A percentile compares a stretch with the other conserved stretches of the same genome.
These are phyloP conservation scores for Camellia oleifera DNA, from an alignment of 179 eudicot genomes.

Conservation along the genomic window DNA sequence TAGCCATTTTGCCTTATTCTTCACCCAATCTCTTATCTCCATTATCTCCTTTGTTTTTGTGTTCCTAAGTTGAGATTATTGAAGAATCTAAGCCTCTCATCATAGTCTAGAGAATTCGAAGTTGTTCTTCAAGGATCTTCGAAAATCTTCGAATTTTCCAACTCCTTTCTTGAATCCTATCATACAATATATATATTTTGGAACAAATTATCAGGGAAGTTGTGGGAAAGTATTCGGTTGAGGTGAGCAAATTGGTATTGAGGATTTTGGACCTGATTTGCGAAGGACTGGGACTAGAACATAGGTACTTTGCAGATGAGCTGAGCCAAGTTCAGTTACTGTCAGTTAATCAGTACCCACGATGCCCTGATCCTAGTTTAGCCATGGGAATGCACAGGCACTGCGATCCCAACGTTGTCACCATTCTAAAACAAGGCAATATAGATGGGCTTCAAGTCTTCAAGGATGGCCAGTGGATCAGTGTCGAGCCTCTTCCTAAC, in stretches of 20 bases:
- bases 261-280: slow-evolving; percentile 52
- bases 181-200: background rate
- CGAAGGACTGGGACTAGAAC: slow-evolving; percentile 60
- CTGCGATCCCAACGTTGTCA: slow-evolving; percentile 57
- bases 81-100: too few species aligned
- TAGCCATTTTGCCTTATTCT: too few species aligned
- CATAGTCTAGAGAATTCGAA: too few species aligned
- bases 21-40: too few species aligned
- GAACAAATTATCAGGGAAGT: slow-evolving; percentile 32
- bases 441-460: slow-evolving; percentile 33
- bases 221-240: slow-evolving; percentile 41
- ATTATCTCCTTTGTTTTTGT: too few species aligned
- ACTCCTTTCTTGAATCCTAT: too few species aligned
- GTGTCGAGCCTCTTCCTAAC: slow-evolving; percentile 33
- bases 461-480: slow-evolving; percentile 33
- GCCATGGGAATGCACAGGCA: slow-evolving; percentile 53
- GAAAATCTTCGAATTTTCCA: too few species aligned
- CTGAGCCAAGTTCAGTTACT: slow-evolving; percentile 45
- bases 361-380: slow-evolving; percentile 65
- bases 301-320: slow-evolving; percentile 37
- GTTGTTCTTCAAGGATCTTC: too few species aligned
- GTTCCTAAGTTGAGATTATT: too few species aligned
- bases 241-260: slow-evolving; percentile 41
- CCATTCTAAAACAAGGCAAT: slow-evolving; percentile 22
- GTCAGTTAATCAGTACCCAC: slow-evolving; percentile 59